Base-by-base conservation (phyloP, 2,329 filamentous ascomycete species). In the Mollisia scopiformis region DNA sequence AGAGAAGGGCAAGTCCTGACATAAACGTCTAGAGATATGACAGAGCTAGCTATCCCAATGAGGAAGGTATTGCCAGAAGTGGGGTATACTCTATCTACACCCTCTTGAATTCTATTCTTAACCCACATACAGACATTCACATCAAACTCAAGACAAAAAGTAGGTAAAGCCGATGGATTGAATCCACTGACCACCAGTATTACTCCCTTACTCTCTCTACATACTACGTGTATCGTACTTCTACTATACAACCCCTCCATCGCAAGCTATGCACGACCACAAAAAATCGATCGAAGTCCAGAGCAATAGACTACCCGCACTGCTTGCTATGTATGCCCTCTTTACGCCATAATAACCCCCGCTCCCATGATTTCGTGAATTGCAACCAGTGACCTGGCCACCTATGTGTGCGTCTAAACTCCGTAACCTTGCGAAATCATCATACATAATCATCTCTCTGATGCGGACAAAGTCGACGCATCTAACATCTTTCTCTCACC, bases 351-450 rank as follows among this genome's bases (percentile, higher is more conserved):
- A 16, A 16, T 16, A 55, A 47, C 53, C 47, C 53, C 53, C 53
- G 53, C 53, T 55, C 53, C 43, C 43, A 47, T 47, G 39, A n/a
- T 43, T 43, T 43, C 39, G 39, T 43, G 37, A 27, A 47, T 35
- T 30, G 3, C 25, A 23, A 55, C 33, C 8, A 13, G 35, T 28
- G 23, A 23, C n/a, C 21, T 43, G 37, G 23, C 39, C 37, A 16
- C 27, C 23, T 16, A 46, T 33, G n/a, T 55, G 37, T 55, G n/a
- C 35, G 33, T 46, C 30, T 6, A 54, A 55, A 27, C 14, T 19
- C 25, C 23, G 2, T 16, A n/a, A 7, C 23, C 35, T 31, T 46
- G 10, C n/a, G 14, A 28, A 30, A 19, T 21, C 35, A 55, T 23
- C 21, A 21, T 28, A 21, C 35, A 30, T 55, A 19, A 23, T 46